A percentile compares a stretch with the other conserved stretches of the same genome.
phyloP scores from a whole-genome alignment of 345 rosid genomes.

The Aethionema arabicum region DNA sequence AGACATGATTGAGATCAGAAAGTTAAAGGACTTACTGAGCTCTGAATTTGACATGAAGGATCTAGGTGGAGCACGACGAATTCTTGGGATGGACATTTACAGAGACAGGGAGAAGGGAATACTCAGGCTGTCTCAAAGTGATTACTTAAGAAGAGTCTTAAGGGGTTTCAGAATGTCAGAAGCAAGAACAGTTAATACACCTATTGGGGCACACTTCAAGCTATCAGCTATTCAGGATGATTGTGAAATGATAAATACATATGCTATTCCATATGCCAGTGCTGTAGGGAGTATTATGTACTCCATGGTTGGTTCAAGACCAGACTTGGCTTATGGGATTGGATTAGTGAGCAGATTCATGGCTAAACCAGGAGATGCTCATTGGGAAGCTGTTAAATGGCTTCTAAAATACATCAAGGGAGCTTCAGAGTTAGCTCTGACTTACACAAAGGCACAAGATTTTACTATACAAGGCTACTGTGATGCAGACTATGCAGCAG shows the following conservation, averaged over 20 bases:
- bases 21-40: neutral
- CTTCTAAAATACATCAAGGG: neutral
- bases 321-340: neutral
- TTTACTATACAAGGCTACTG: neutral
- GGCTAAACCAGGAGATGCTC: neutral
- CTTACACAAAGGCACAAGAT: neutral
- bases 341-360: neutral
- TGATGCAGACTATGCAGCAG: too few species aligned
- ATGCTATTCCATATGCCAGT: neutral
- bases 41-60: conserved; percentile 11
- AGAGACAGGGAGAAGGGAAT: neutral
- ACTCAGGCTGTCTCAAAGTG: neutral
- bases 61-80: neutral
- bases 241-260: neutral
- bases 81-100: conserved; percentile 11
- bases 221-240: neutral
- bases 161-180: neutral
- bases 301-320: neutral
- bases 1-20: neutral
- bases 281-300: conserved; percentile 2
- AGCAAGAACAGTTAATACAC: neutral
- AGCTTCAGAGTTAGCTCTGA: neutral
- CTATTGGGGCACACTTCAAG: neutral
- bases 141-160: neutral
- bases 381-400: neutral